These are phyloP conservation scores for Cryptosporidium sp. DNA, from an alignment of 169 alveolate genomes.

Conservation along the genomic window DNA sequence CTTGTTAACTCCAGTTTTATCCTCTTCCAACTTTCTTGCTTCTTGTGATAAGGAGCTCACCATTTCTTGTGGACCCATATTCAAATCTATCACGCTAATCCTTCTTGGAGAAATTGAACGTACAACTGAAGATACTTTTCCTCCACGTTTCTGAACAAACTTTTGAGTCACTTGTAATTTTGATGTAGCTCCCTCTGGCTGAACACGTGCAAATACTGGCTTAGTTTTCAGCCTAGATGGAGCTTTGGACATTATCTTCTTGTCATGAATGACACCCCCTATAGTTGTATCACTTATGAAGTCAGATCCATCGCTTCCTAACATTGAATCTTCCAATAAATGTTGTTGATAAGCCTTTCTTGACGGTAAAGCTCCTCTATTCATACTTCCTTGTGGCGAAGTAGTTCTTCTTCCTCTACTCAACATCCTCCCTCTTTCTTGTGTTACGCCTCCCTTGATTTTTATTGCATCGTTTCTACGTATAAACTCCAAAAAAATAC, in stretches of 20 bases:
- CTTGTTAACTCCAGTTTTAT: conserved; percentile 35
- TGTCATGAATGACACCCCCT: conserved; percentile 12
- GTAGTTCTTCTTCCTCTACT: conserved; percentile 4
- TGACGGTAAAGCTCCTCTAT: conserved; percentile 4
- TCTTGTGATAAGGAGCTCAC: conserved; percentile 2
- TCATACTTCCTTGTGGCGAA: not conserved
- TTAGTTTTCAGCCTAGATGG: conserved; percentile 10
- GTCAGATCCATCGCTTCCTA: conserved; percentile 33
- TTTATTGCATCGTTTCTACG: not conserved
- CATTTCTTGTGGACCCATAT: conserved; percentile 70
- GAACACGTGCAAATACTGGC: conserved; percentile 11
- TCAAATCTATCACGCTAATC: conserved; percentile 46
- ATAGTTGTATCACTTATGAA: conserved; percentile 25
- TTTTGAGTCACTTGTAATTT: not conserved
- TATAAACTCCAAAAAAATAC: not conserved
- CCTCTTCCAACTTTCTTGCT: conserved; percentile 39
- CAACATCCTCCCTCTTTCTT: conserved; percentile 21
- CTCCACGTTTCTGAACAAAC: not conserved
- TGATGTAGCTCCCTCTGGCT: not conserved
- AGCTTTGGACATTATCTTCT: conserved; percentile 27
- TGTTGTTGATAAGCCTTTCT: conserved; percentile 4
- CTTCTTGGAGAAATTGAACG: conserved; percentile 65
- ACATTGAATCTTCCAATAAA: conserved; percentile 1
- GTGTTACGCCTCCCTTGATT: not conserved
- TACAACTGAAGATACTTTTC: conserved; percentile 10